A percentile compares a stretch with the other conserved stretches of the same genome.
These are phyloP conservation scores for Rhynchospora pubera DNA, from an alignment of 176 grass and related monocot species.

Conservation along the genomic window DNA sequence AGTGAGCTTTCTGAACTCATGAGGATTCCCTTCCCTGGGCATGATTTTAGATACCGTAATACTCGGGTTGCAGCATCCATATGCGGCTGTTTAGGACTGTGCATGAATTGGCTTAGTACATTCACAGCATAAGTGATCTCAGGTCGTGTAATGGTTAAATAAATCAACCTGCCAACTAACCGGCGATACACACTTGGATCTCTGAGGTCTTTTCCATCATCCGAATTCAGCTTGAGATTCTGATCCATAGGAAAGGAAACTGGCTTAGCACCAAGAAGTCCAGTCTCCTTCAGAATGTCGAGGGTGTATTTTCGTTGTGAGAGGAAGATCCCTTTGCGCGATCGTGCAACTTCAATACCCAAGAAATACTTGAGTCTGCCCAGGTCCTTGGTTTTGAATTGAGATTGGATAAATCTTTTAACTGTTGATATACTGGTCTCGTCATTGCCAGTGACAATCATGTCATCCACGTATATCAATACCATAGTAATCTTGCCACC, in stretches of 20 bases:
- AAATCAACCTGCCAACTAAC: too few species aligned
- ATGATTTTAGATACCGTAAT: not conserved
- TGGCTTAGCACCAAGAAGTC: not conserved
- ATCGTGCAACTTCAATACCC: not conserved
- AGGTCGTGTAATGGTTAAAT: not conserved
- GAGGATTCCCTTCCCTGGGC: not conserved
- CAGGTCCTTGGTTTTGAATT: not conserved
- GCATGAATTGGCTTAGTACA: not conserved
- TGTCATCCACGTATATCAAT: not conserved
- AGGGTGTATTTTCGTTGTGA: not conserved
- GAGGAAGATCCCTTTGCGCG: not conserved
- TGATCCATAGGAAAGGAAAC: not conserved
- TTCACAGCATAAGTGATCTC: not conserved
- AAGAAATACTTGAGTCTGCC: not conserved
- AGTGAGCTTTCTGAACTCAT: not conserved
- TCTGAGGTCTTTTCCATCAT: too few species aligned
- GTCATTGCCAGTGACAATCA: not conserved
- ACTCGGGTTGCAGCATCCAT: not conserved
- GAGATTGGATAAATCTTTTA: not conserved
- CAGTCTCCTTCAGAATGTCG: not conserved
- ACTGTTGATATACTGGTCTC: not conserved
- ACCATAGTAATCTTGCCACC: not conserved
- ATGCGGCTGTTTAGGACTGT: not conserved
- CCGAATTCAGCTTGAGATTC: not conserved
- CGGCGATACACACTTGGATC: too few species aligned